Percentiles rank a stretch among this genome's conserved stretches.
These are phyloP conservation scores for Colletotrichum sp. DNA, from an alignment of 2,329 filamentous ascomycete genomes.

Conservation along the genomic window DNA sequence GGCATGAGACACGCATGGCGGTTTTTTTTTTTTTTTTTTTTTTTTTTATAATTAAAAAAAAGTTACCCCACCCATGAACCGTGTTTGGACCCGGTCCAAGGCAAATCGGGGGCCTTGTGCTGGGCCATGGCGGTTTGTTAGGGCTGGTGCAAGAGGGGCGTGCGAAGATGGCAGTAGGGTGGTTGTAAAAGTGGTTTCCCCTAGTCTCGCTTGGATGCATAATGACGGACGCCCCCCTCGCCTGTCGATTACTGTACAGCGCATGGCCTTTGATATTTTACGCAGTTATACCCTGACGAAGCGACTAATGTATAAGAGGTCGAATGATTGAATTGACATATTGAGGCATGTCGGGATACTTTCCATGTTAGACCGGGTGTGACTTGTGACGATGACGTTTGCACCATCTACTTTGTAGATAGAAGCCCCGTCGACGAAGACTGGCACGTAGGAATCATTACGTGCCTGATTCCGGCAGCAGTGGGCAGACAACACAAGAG, in stretches of 20 bases:
- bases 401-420: not conserved
- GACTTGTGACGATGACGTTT: not conserved
- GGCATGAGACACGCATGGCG: constrained; percentile 26
- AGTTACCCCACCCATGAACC: not conserved
- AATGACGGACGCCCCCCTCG: constrained; percentile 1
- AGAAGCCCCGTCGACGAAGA: not conserved
- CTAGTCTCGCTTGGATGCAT: constrained; percentile 27
- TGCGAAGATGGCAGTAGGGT: not conserved
- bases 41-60: not conserved
- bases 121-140: too few species aligned
- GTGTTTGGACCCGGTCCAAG: not conserved
- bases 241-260: constrained; percentile 29
- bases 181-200: not conserved
- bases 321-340: constrained; percentile 1
- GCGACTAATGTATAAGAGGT: constrained; percentile 35
- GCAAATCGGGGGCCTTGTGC: too few species aligned
- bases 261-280: constrained; percentile 27
- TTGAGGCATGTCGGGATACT: not conserved
- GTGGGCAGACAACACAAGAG: not conserved
- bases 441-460: not conserved
- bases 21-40: not conserved
- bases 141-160: too few species aligned
- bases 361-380: not conserved
- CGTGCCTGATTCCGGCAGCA: not conserved
- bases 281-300: constrained; percentile 38